A percentile compares a stretch with the other conserved stretches of the same genome.
phyloP scores from a whole-genome alignment of 2,329 filamentous ascomycete species.

The Aspergillus transmontanensis region DNA sequence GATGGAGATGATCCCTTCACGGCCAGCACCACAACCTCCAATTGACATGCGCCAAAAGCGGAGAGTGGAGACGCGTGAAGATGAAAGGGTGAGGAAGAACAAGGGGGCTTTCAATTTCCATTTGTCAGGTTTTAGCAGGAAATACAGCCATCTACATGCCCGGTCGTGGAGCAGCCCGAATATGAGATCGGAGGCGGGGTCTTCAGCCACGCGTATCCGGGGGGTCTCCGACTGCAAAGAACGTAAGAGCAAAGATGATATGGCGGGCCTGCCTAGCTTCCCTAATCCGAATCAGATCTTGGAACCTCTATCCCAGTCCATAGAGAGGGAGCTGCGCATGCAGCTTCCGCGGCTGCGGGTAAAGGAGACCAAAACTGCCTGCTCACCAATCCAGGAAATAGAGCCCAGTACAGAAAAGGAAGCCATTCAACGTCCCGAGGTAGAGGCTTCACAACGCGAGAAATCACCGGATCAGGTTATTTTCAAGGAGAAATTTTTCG shows the following conservation, averaged over 20 bases:
- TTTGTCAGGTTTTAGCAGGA: constrained; percentile 21
- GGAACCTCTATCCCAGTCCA: constrained; percentile 22
- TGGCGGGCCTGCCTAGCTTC: constrained; percentile 16
- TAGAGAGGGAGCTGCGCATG: constrained; percentile 26
- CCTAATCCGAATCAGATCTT: constrained; percentile 14
- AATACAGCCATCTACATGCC: constrained; percentile 16
- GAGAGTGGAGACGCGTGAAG: constrained; percentile 13
- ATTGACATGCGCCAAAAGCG: constrained; percentile 16
- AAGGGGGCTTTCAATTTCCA: constrained; percentile 22
- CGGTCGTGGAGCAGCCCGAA: constrained; percentile 24
- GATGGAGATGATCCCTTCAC: constrained; percentile 35
- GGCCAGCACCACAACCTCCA: constrained; percentile 34
- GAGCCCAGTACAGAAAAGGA: constrained; percentile 3
- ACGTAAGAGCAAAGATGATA: constrained; percentile 9
- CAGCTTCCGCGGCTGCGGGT: constrained; percentile 30
- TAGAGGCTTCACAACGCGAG: not conserved
- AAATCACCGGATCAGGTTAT: constrained; percentile 3
- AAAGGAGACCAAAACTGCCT: constrained; percentile 13
- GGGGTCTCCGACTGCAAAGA: not conserved
- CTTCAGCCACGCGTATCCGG: constrained; percentile 9
- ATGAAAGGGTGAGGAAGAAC: constrained; percentile 18
- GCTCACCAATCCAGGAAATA: not conserved
- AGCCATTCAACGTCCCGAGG: not conserved
- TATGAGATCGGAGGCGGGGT: constrained; percentile 14
- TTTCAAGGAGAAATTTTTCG: constrained; percentile 29